Conservation (phyloP, 2,329 filamentous ascomycete species). For the Cordyceps pruinosa region DNA sequence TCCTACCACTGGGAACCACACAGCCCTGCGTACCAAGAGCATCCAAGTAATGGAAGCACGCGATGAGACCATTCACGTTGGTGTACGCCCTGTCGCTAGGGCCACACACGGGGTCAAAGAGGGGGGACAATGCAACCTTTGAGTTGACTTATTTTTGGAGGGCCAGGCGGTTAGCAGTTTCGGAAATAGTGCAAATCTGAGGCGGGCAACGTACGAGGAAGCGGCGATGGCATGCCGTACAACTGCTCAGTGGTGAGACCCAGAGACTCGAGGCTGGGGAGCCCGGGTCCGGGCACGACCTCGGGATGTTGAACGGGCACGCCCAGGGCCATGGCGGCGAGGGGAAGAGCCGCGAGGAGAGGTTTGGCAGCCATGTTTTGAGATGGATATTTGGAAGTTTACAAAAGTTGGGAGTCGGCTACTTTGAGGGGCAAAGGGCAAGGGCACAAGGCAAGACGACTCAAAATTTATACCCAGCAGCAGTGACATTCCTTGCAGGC, state of each 20-base stretch:
- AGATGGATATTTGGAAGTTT: not conserved
- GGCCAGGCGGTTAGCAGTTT: not conserved
- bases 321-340: not conserved
- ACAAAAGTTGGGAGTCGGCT: too few relatives aligned
- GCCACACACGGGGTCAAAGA: not conserved
- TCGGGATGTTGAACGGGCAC: not conserved
- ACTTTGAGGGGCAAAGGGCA: too few relatives aligned
- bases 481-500: too few relatives aligned
- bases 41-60: not conserved
- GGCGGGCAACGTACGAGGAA: not conserved
- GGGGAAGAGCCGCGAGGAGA: not conserved
- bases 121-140: not conserved
- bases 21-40: not conserved
- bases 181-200: not conserved
- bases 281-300: not conserved
- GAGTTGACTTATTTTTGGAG: not conserved
- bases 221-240: not conserved
- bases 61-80: not conserved
- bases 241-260: not conserved
- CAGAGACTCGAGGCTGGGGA: not conserved
- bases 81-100: not conserved
- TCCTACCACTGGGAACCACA: not conserved
- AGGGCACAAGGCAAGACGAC: too few relatives aligned
- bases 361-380: not conserved
- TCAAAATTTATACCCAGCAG: not conserved